Evolutionary conservation across 495 filamentous ascomycete species (phyloP).

Genomic region (Astrothelium macrocarpum): DNA sequence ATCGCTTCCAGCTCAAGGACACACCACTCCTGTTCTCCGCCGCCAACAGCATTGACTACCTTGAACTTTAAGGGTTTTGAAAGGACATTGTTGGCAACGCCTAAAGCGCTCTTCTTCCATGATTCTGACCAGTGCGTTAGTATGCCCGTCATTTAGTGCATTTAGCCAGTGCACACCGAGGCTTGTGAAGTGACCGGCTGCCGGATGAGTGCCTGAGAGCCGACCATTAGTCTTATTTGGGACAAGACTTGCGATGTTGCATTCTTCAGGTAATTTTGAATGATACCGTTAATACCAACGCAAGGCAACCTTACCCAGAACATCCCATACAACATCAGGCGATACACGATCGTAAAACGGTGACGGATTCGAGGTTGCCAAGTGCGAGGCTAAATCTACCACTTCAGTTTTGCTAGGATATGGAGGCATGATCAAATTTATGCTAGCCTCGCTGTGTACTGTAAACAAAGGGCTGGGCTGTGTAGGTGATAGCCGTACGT

Average conservation of each 20-base stretch:
- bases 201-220: constrained; percentile 15
- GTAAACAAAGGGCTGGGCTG: neutral
- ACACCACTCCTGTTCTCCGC: constrained; percentile 17
- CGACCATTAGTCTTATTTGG: neutral
- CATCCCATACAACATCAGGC: constrained; percentile 20
- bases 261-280: neutral
- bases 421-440: neutral
- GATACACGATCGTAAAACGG: constrained; percentile 21
- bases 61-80: constrained; percentile 8
- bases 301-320: constrained; percentile 6
- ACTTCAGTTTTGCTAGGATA: constrained; percentile 14
- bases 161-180: constrained; percentile 7
- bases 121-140: constrained; percentile 1
- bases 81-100: constrained; percentile 12
- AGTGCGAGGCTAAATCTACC: constrained; percentile 10
- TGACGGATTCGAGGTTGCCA: constrained; percentile 8
- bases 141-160: neutral
- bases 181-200: constrained; percentile 17
- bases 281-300: neutral
- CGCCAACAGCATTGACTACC: constrained; percentile 14
- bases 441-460: neutral
- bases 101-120: constrained; percentile 16
- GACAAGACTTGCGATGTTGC: neutral
- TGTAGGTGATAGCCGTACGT: neutral
- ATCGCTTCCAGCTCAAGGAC: constrained; percentile 16